Conservation (phyloP, 768 basidiomycete genomes). For the Myochromella boudieri region DNA sequence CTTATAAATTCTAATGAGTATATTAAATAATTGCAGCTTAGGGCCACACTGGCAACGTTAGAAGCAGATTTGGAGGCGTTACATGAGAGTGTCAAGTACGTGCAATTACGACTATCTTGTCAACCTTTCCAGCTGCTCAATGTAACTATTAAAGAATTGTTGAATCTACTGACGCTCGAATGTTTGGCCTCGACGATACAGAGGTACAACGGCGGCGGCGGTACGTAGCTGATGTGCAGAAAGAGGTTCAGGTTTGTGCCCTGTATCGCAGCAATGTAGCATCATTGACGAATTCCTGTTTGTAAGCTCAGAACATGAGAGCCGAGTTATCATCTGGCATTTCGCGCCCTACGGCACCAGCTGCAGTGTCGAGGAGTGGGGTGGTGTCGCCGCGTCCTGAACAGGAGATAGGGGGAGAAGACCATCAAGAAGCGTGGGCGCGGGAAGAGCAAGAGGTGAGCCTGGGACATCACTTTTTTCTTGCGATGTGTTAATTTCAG, state of each 20-base stretch:
- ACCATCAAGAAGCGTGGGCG: conserved; percentile 80
- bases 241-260: conserved; percentile 70
- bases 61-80: conserved; percentile 90
- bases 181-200: conserved; percentile 77
- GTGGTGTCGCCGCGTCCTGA: conserved; percentile 34
- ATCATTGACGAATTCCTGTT: conserved; percentile 26
- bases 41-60: conserved; percentile 71
- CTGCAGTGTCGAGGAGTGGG: conserved; percentile 26
- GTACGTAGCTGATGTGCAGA: conserved; percentile 74
- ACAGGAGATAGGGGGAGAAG: conserved; percentile 37
- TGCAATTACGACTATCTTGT: conserved; percentile 5
- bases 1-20: background rate
- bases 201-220: conserved; percentile 76
- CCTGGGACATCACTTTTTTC: background rate
- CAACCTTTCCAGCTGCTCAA: conserved; percentile 1
- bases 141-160: conserved; percentile 60
- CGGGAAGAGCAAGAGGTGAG: conserved; percentile 82
- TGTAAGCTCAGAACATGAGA: conserved; percentile 74
- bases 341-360: conserved; percentile 18
- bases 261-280: background rate
- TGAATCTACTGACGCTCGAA: conserved; percentile 78
- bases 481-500: background rate
- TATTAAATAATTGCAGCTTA: conserved; percentile 59
- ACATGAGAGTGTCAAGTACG: conserved; percentile 90
- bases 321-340: conserved; percentile 45